Evolutionary conservation across 306 rosid species (phyloP).

Genomic region (Purshia tridentata): DNA sequence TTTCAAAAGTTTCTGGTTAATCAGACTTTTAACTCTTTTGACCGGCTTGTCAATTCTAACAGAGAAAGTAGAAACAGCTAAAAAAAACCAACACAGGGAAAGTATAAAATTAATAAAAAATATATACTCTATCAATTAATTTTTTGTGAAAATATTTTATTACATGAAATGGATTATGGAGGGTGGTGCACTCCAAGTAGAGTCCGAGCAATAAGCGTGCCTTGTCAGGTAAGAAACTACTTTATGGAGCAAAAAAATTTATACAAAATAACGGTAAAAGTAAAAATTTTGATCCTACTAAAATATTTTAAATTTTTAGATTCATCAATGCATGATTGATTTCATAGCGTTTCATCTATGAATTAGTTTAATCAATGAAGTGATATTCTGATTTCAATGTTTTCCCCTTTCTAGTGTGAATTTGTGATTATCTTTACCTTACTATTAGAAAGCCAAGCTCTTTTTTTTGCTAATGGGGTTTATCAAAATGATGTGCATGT

Average conservation of each 20-base stretch:
- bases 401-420: no score
- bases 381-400: no score
- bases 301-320: no score
- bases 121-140: neutral
- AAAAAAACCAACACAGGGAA: no score
- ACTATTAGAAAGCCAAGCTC: no score
- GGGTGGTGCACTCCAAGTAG: neutral
- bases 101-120: neutral
- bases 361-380: no score
- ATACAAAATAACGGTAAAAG: no score
- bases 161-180: neutral
- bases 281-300: no score
- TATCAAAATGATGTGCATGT: neutral
- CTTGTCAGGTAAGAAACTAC: slow-evolving; percentile 2
- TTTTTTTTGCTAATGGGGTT: no score
- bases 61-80: neutral
- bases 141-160: neutral
- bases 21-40: neutral
- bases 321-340: no score
- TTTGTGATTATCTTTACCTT: no score
- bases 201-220: neutral
- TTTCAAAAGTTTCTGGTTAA: neutral
- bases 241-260: neutral
- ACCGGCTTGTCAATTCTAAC: neutral
- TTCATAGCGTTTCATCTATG: no score